A percentile compares a stretch with the other conserved stretches of the same genome.
These are phyloP conservation scores for Golubevia sp. DNA, from an alignment of 1,284 basidiomycete species.

Conservation along the genomic window DNA sequence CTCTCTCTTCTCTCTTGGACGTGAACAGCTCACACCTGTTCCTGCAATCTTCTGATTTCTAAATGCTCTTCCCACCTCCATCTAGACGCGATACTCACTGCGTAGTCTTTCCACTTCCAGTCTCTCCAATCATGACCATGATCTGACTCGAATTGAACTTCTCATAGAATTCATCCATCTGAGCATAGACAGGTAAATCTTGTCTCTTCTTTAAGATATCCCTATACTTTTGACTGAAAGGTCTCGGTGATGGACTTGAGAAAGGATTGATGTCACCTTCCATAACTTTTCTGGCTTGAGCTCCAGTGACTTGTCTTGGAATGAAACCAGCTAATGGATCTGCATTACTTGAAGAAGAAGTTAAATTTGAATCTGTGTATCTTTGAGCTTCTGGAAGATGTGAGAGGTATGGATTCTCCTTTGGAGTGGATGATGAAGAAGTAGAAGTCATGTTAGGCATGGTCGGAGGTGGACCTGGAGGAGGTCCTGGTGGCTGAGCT, in stretches of 20 bases:
- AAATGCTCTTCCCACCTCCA: no score
- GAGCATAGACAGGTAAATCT: constrained; percentile 54
- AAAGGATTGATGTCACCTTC: constrained; percentile 56
- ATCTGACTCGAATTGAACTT: constrained; percentile 53
- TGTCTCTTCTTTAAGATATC: constrained; percentile 50
- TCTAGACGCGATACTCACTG: constrained; percentile 28
- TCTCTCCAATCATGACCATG: constrained; percentile 60
- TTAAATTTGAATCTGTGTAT: no score
- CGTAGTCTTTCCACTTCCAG: constrained; percentile 59
- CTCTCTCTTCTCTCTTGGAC: no score
- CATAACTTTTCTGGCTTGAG: constrained; percentile 48
- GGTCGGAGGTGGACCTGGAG: no score
- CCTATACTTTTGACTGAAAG: constrained; percentile 43
- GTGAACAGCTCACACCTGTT: no score
- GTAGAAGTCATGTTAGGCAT: no score
- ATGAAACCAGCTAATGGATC: constrained; percentile 47
- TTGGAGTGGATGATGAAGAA: no score
- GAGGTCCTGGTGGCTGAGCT: no score
- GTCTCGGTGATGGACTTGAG: constrained; percentile 15
- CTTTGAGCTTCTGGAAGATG: no score
- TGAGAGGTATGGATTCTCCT: no score
- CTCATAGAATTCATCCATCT: constrained; percentile 59
- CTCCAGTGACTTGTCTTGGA: constrained; percentile 44
- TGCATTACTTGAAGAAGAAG: constrained; percentile 7
- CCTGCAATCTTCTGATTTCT: no score